A percentile compares a stretch with the other conserved stretches of the same genome.
These are phyloP conservation scores for Huntiella abstrusa DNA, from an alignment of 2,329 filamentous ascomycete genomes.

Conservation along the genomic window DNA sequence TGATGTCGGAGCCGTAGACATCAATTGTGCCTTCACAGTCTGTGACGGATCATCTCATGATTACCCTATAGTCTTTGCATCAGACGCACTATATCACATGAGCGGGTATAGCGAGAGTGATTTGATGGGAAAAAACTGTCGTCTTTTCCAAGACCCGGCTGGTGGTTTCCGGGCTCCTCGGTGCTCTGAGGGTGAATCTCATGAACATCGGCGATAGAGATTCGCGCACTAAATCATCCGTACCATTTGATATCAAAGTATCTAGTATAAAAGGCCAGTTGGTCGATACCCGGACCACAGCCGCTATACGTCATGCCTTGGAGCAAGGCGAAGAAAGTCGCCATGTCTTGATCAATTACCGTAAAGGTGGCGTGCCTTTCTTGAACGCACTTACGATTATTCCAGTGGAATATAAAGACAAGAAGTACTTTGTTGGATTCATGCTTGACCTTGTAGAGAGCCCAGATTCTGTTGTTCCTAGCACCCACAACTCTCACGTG, in stretches of 20 bases:
- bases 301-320: conserved; percentile 48
- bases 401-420: conserved; percentile 69
- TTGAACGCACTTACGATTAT: conserved; percentile 94
- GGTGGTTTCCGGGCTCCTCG: conserved; percentile 23
- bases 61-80: conserved; percentile 85
- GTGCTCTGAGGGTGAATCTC: too few relatives aligned
- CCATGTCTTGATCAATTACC: conserved; percentile 86
- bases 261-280: not conserved
- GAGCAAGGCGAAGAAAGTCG: conserved; percentile 60
- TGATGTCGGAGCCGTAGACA: not conserved
- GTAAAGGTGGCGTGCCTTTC: conserved; percentile 86
- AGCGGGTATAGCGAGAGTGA: conserved; percentile 85
- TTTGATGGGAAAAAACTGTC: conserved; percentile 79
- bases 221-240: too few relatives aligned
- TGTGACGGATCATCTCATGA: conserved; percentile 26
- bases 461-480: conserved; percentile 48
- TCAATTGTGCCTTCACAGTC: conserved; percentile 2
- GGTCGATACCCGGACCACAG: not conserved
- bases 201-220: too few relatives aligned
- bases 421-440: conserved; percentile 81
- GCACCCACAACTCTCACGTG: not conserved
- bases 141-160: conserved; percentile 79
- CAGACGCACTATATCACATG: conserved; percentile 83
- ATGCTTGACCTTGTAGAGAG: conserved; percentile 92
- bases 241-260: too few relatives aligned